phyloP scores from a whole-genome alignment of 1,284 basidiomycete species.

The Vanrija sp. region DNA sequence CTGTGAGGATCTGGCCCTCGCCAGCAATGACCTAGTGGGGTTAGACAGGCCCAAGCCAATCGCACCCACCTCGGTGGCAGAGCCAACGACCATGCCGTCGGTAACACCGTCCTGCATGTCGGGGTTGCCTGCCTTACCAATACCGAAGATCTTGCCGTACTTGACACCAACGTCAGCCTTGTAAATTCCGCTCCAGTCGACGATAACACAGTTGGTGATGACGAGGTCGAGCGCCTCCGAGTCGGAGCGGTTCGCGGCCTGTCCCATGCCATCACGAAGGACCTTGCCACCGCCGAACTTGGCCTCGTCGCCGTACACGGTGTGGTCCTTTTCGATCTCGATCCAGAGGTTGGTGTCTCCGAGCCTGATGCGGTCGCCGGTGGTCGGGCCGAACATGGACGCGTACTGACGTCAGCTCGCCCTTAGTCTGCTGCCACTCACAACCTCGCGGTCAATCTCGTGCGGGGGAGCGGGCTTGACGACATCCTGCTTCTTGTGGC shows the following conservation, averaged over 20 bases:
- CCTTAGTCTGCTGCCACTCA: conserved; percentile 30
- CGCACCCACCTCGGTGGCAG: conserved; percentile 63
- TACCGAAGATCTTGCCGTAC: conserved; percentile 73
- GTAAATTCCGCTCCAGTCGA: conserved; percentile 94
- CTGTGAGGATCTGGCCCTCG: conserved; percentile 88
- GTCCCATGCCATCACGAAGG: conserved; percentile 95
- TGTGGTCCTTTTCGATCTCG: conserved; percentile 80
- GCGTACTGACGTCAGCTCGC: conserved; percentile 57
- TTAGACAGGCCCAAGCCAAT: no score
- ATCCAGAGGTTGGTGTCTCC: conserved; percentile 91
- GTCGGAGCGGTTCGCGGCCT: conserved; percentile 70
- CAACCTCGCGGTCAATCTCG: conserved; percentile 48
- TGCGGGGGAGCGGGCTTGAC: conserved; percentile 25
- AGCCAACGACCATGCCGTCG: conserved; percentile 71
- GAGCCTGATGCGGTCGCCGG: conserved; percentile 80
- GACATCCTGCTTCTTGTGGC: conserved; percentile 38
- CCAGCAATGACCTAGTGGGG: conserved; percentile 69
- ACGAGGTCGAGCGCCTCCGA: conserved; percentile 78
- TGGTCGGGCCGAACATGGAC: conserved; percentile 91
- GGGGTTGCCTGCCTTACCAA: conserved; percentile 97
- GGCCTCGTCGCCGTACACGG: conserved; percentile 76
- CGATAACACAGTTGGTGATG: conserved; percentile 88
- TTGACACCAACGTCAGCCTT: conserved; percentile 99
- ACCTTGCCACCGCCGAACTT: conserved; percentile 97
- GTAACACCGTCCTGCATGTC: conserved; percentile 85